Conservation (phyloP, 768 basidiomycete species). For the Xerocomus spinulosus region DNA sequence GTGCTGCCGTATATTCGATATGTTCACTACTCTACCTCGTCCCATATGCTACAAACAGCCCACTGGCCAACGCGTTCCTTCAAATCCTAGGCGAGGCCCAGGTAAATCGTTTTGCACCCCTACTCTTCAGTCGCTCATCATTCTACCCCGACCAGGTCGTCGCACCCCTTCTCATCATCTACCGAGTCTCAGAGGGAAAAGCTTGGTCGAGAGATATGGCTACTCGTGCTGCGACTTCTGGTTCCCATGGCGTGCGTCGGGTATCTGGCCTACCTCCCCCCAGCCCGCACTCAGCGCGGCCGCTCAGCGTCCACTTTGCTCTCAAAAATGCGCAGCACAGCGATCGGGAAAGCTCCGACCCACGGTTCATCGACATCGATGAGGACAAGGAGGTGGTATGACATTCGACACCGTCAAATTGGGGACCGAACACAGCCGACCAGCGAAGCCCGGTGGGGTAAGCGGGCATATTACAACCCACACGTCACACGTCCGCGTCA, state of each 20-base stretch:
- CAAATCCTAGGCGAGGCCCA: conserved; percentile 30
- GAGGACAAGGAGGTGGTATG: conserved; percentile 8
- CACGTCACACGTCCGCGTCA: neutral
- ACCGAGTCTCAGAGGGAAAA: conserved; percentile 43
- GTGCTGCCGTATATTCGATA: conserved; percentile 31
- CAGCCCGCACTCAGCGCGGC: neutral
- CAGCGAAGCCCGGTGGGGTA: neutral
- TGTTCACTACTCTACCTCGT: conserved; percentile 32
- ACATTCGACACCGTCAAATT: neutral
- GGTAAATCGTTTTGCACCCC: conserved; percentile 8
- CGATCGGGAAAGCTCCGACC: conserved; percentile 1
- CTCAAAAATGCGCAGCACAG: conserved; percentile 4
- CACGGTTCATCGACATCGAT: conserved; percentile 3
- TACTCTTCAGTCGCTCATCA: neutral
- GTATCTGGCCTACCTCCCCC: conserved; percentile 1
- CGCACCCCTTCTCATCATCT: conserved; percentile 45
- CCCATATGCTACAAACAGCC: conserved; percentile 21
- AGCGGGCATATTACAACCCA: too few species aligned
- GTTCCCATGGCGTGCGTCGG: conserved; percentile 11
- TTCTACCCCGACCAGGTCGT: conserved; percentile 33
- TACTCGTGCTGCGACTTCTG: conserved; percentile 2
- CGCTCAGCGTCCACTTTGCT: conserved; percentile 14
- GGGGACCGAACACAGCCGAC: neutral
- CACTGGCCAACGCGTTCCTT: conserved; percentile 27
- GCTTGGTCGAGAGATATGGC: conserved; percentile 34